Conservation (phyloP, 2,329 filamentous ascomycete genomes). For the Ilyonectria robusta region DNA sequence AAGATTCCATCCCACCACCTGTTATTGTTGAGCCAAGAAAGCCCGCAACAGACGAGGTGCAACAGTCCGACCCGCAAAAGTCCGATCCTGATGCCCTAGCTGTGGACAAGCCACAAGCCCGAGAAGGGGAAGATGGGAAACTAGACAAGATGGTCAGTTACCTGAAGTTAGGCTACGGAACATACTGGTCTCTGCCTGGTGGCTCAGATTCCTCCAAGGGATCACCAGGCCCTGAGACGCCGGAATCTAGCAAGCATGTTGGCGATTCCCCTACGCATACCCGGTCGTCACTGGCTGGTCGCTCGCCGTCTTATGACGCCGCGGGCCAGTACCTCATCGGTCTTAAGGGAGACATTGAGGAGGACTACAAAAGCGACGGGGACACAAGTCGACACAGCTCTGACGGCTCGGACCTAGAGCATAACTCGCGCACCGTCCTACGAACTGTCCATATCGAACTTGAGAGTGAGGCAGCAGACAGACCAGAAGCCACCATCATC, state of each 20-base stretch:
- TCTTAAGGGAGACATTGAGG: slow-evolving; percentile 74
- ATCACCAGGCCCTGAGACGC: slow-evolving; percentile 27
- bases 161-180: slow-evolving; percentile 77
- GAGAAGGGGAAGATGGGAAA: slow-evolving; percentile 51
- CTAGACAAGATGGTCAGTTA: slow-evolving; percentile 73
- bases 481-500: slow-evolving; percentile 61
- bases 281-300: slow-evolving; percentile 30
- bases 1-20: slow-evolving; percentile 12
- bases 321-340: slow-evolving; percentile 75
- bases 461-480: slow-evolving; percentile 57
- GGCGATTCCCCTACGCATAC: slow-evolving; percentile 24
- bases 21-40: slow-evolving; percentile 5
- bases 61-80: not conserved
- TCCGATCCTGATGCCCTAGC: not conserved
- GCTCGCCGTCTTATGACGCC: slow-evolving; percentile 48
- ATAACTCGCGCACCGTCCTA: slow-evolving; percentile 71
- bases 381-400: slow-evolving; percentile 49
- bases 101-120: slow-evolving; percentile 37
- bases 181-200: slow-evolving; percentile 70
- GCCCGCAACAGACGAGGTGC: not conserved
- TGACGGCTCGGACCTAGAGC: slow-evolving; percentile 51
- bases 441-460: slow-evolving; percentile 79
- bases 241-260: slow-evolving; percentile 30
- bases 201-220: slow-evolving; percentile 34
- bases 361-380: slow-evolving; percentile 51